These are phyloP conservation scores for Leccinum fuscescens DNA, from an alignment of 1,284 basidiomycete genomes.

Conservation along the genomic window DNA sequence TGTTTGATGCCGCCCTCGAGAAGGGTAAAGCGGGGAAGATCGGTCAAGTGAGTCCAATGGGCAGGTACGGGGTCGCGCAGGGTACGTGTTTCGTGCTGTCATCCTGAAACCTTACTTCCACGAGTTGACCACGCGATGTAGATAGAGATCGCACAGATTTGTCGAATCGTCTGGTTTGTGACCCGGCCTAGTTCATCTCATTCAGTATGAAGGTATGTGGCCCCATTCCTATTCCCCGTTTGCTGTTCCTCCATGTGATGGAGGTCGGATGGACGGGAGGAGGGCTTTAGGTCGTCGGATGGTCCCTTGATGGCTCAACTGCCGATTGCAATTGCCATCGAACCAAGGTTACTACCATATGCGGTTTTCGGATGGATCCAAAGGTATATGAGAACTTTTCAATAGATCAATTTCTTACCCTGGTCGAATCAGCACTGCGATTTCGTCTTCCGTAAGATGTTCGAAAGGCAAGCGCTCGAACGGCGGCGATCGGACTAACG, in stretches of 20 bases:
- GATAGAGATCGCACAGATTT: constrained; percentile 72
- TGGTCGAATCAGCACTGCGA: constrained; percentile 61
- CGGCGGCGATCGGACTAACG: constrained; percentile 51
- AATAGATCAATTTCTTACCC: constrained; percentile 16
- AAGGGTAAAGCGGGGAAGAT: constrained; percentile 74
- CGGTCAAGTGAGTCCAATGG: constrained; percentile 84
- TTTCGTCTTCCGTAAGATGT: constrained; percentile 80
- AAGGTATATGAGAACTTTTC: constrained; percentile 45
- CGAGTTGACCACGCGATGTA: constrained; percentile 32
- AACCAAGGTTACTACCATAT: constrained; percentile 66
- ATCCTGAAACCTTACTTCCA: constrained; percentile 11
- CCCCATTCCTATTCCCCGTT: background rate
- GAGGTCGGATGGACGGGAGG: constrained; percentile 37
- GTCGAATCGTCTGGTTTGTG: constrained; percentile 13
- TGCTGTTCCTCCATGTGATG: constrained; percentile 14
- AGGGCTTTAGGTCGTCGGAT: too few relatives aligned
- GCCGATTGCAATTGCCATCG: constrained; percentile 69
- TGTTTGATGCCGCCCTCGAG: constrained; percentile 76
- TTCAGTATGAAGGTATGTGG: constrained; percentile 61
- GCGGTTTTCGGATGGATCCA: constrained; percentile 75
- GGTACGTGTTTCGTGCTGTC: constrained; percentile 43
- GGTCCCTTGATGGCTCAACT: constrained; percentile 72
- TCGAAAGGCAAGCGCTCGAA: constrained; percentile 56
- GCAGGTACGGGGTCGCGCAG: constrained; percentile 76
- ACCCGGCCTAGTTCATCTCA: constrained; percentile 63